phyloP scores from a whole-genome alignment of 805 yeast species.

The Saccharomycopsis sp. region DNA sequence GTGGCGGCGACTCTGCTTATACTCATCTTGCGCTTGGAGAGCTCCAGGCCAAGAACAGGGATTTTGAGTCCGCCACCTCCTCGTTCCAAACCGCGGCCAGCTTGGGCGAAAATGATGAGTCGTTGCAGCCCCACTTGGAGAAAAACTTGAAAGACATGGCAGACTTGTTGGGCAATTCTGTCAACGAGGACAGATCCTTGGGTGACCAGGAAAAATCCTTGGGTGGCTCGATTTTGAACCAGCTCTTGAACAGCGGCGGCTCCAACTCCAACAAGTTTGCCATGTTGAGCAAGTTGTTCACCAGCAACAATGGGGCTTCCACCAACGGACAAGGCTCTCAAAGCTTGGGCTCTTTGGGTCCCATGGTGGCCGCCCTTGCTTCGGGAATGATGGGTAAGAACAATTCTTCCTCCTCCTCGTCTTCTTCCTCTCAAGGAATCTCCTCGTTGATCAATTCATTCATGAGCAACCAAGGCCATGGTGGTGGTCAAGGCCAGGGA shows the following conservation, averaged over 20 bases:
- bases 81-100: constrained; percentile 17
- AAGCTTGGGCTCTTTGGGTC: constrained; percentile 18
- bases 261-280: constrained; percentile 14
- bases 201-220: constrained; percentile 19
- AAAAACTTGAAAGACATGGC: constrained; percentile 8
- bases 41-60: constrained; percentile 4
- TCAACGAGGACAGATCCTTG: constrained; percentile 15
- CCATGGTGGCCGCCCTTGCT: constrained; percentile 17
- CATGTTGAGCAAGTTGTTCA: constrained; percentile 12
- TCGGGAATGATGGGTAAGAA: no score
- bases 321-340: constrained; percentile 12
- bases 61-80: constrained; percentile 15
- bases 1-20: constrained; percentile 10
- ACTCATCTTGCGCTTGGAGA: constrained; percentile 18
- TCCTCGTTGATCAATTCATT: neutral
- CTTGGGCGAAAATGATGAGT: constrained; percentile 12
- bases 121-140: constrained; percentile 8
- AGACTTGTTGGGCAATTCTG: constrained; percentile 13
- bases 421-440: no score
- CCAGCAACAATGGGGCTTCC: constrained; percentile 5
- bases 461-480: neutral
- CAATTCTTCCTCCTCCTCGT: no score
- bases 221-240: constrained; percentile 7
- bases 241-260: constrained; percentile 7
- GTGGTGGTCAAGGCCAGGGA: no score